Evolutionary conservation across 2,329 filamentous ascomycete genomes (phyloP), one percentile per base, ranked within the genome.

Genomic region (Periconia sp.): DNA sequence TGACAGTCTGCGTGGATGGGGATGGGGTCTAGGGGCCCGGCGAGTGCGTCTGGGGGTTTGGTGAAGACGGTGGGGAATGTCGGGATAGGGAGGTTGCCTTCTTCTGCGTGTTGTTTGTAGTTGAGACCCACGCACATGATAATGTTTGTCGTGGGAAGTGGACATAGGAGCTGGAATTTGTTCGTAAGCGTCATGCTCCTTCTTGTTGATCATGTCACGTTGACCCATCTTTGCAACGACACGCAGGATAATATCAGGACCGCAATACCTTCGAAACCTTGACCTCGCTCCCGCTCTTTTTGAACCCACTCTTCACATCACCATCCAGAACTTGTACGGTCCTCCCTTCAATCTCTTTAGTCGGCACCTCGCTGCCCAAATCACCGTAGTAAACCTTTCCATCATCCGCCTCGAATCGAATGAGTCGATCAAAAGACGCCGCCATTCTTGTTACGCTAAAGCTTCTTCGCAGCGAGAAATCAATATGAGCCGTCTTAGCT

Each of bases 61-160:
- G 61, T 71, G 59, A 73, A 73, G 58, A 73, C 64, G 27, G 68
- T 68, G 27, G 70, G 70, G 53, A 62, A 64, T 14, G 57, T 55
- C 1, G 70, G 70, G 44, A 72, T 66, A 31, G 56, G 33, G 15
- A 71, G 61, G 64, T 68, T 68, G 40, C 62, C 60, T 55, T 74
- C 71, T 44, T 68, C 61, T 2, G 70, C 70, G 56, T 74, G 71
- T 33, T 63, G 53, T 17, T 58, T 56, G 60, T 74, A 74, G 51
- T 74, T 74, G 18, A 74, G 54, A 2, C 71, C 71, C 14, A 74
- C 64, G 52, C 71, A 72, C 35, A 67, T 58, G 37, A 73, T 55
- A 7, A 71, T 68, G 35, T 65, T 65, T n/a, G 65, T 65, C 13
- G 49, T 54, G 1, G 64, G 60, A 1, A 74, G 43, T 1, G 71